Evolutionary conservation across 73 alveolate genomes (phyloP).

Genomic region (Stentor roeselii): DNA sequence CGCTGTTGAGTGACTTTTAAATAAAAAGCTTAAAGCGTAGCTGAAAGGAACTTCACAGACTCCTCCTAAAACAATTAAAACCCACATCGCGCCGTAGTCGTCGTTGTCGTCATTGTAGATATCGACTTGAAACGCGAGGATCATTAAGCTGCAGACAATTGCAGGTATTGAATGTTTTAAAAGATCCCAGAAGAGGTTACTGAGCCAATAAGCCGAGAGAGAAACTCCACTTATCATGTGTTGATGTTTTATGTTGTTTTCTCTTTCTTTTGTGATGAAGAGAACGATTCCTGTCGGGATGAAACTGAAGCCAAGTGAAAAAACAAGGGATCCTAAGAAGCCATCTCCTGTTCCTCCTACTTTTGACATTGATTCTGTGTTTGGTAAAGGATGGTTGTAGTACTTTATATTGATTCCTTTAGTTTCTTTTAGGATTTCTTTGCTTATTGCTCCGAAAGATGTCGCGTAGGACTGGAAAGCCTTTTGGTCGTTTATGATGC

Average conservation of each 20-base stretch:
- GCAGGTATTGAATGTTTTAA: constrained; percentile 64
- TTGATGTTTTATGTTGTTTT: constrained; percentile 87
- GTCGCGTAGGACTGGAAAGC: constrained; percentile 14
- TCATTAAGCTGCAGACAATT: constrained; percentile 35
- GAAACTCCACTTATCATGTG: constrained; percentile 86
- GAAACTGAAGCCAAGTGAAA: constrained; percentile 90
- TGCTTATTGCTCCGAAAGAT: not conserved
- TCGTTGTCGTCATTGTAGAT: constrained; percentile 35
- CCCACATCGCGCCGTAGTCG: constrained; percentile 55
- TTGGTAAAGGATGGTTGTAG: constrained; percentile 24
- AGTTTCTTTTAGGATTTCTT: not conserved
- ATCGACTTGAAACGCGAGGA: constrained; percentile 28
- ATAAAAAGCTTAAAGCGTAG: constrained; percentile 72
- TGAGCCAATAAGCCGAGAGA: constrained; percentile 78
- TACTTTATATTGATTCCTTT: not conserved
- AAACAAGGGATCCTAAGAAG: constrained; percentile 52
- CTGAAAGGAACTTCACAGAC: constrained; percentile 86
- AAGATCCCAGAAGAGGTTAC: constrained; percentile 73
- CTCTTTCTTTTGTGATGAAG: constrained; percentile 89
- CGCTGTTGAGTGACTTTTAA: constrained; percentile 63
- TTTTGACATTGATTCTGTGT: not conserved
- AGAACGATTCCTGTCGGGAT: constrained; percentile 89
- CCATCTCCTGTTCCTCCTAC: constrained; percentile 33
- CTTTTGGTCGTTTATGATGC: constrained; percentile 18
- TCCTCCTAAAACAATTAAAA: constrained; percentile 71